These are phyloP conservation scores for Pilaira anomala DNA, from an alignment of 192 early-diverging fungal species.

Conservation along the genomic window DNA sequence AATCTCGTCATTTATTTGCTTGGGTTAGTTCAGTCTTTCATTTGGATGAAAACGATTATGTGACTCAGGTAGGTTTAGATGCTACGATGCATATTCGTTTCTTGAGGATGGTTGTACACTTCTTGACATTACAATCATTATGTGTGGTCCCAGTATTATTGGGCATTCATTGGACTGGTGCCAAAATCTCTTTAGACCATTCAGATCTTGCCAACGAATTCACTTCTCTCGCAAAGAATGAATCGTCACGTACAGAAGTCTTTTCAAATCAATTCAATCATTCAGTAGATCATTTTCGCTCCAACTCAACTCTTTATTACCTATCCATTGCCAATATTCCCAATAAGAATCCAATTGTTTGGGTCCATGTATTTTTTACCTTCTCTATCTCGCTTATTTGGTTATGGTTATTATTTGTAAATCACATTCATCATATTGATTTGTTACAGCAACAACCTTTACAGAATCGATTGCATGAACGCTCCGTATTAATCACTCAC, in stretches of 20 bases:
- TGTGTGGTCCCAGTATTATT: conserved; percentile 44
- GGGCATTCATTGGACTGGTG: conserved; percentile 46
- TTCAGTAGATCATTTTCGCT: conserved; percentile 17
- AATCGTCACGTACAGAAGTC: neutral
- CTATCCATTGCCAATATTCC: conserved; percentile 48
- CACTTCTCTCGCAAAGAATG: conserved; percentile 6
- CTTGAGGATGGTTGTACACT: conserved; percentile 54
- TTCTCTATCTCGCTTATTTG: conserved; percentile 48
- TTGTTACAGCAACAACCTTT: conserved; percentile 39
- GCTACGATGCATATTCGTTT: conserved; percentile 63
- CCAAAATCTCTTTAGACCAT: conserved; percentile 4
- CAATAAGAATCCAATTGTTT: conserved; percentile 36
- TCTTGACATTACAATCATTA: conserved; percentile 43
- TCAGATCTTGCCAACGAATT: neutral
- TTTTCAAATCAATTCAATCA: neutral
- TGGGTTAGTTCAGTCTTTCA: conserved; percentile 47
- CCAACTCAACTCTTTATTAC: conserved; percentile 25
- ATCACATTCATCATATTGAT: conserved; percentile 54
- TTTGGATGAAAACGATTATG: conserved; percentile 50
- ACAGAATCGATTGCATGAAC: conserved; percentile 2
- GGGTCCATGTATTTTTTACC: conserved; percentile 51
- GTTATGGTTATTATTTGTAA: conserved; percentile 54
- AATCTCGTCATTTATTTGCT: conserved; percentile 44
- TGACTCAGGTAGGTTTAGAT: conserved; percentile 55
- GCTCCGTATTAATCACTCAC: conserved; percentile 27